A percentile compares a stretch with the other conserved stretches of the same genome.
Conservation (phyloP, 2,329 filamentous ascomycete genomes). For the Sclerotinia sclerotiorum region DNA sequence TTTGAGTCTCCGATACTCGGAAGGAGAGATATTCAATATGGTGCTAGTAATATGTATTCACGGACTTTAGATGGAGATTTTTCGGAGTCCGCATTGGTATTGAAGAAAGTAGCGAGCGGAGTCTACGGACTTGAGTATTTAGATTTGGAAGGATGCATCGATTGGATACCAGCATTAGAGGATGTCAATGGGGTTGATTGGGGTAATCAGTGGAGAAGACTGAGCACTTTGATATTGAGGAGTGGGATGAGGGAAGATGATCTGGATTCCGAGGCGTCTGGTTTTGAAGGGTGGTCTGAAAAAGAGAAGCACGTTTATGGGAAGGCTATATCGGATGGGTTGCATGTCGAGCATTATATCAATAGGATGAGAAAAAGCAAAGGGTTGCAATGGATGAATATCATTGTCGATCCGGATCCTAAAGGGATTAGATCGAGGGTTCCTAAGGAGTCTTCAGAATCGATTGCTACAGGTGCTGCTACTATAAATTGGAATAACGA, state of each 20-base stretch:
- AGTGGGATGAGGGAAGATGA: constrained; percentile 13
- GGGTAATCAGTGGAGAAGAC: constrained; percentile 33
- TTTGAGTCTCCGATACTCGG: constrained; percentile 46
- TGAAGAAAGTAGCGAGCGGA: constrained; percentile 54
- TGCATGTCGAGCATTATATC: not conserved
- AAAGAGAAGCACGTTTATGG: not conserved
- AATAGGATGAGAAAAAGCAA: constrained; percentile 2
- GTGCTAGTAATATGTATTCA: constrained; percentile 57
- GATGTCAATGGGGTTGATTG: constrained; percentile 33
- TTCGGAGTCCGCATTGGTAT: constrained; percentile 56
- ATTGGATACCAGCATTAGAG: constrained; percentile 46
- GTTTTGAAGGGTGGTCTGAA: not conserved
- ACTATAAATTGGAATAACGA: constrained; percentile 3
- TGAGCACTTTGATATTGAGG: constrained; percentile 23
- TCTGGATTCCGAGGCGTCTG: not conserved
- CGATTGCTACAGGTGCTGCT: not conserved
- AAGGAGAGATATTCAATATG: constrained; percentile 49
- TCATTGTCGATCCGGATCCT: not conserved
- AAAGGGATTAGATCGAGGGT: not conserved
- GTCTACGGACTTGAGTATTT: constrained; percentile 61
- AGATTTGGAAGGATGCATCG: constrained; percentile 58
- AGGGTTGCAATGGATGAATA: constrained; percentile 11
- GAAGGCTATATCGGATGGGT: not conserved
- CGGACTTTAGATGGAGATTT: constrained; percentile 59
- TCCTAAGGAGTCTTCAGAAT: not conserved